Conservation (phyloP, 2,329 filamentous ascomycete genomes). For the Verticillium zaregamsianum region DNA sequence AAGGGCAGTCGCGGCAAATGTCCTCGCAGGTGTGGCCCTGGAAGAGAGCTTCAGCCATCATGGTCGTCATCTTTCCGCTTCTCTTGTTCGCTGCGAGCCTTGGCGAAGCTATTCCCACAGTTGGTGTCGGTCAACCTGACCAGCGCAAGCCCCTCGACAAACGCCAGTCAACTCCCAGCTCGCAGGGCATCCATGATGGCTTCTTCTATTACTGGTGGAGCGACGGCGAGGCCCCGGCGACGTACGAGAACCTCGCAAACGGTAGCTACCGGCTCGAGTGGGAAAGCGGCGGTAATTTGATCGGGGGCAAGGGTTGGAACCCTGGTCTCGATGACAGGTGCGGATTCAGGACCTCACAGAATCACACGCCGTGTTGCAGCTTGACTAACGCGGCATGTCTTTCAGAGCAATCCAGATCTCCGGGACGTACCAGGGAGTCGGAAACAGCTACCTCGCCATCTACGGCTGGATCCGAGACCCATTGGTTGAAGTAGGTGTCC, state of each 20-base stretch:
- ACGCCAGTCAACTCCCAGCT: neutral
- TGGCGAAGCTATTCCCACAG: neutral
- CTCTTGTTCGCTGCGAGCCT: neutral
- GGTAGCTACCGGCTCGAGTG: conserved; percentile 41
- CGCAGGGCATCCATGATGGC: conserved; percentile 27
- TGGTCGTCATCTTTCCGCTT: neutral
- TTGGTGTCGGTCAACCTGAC: neutral
- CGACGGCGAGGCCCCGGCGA: conserved; percentile 34
- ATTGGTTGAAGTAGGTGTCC: conserved; percentile 20
- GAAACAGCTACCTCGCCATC: conserved; percentile 39
- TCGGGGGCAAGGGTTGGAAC: conserved; percentile 55
- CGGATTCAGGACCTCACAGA: neutral
- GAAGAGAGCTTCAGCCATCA: neutral
- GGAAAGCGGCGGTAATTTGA: conserved; percentile 44
- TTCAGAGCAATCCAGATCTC: conserved; percentile 44
- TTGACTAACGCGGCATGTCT: neutral
- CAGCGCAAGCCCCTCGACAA: neutral
- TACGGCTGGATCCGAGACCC: conserved; percentile 34
- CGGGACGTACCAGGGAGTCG: conserved; percentile 39
- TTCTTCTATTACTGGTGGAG: conserved; percentile 46
- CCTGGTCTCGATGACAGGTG: conserved; percentile 31
- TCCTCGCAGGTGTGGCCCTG: neutral
- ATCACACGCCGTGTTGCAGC: neutral
- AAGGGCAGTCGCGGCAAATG: neutral
- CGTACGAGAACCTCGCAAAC: conserved; percentile 32